Evolutionary conservation across 164 flowering plant species (phyloP).

Genomic region (Nelumbo lutea): DNA sequence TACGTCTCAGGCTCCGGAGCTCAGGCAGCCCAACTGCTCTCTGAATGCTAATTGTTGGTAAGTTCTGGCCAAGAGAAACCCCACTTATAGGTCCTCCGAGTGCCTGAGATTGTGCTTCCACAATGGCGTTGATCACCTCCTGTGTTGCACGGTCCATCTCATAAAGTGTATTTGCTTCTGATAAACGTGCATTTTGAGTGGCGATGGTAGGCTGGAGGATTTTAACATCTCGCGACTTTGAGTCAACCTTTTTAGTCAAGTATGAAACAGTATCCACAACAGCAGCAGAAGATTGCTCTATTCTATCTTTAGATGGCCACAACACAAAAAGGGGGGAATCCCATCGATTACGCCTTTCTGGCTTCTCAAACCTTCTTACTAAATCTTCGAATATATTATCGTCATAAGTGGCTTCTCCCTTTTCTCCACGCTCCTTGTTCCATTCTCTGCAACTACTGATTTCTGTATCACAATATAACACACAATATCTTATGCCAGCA

Average conservation of each 20-base stretch:
- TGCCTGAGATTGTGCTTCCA: slow-evolving; percentile 78
- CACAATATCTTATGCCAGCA: slow-evolving; percentile 86
- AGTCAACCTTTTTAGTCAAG: slow-evolving; percentile 73
- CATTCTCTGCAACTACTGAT: slow-evolving; percentile 63
- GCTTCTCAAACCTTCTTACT: slow-evolving; percentile 81
- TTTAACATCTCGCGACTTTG: slow-evolving; percentile 62
- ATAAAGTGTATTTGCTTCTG: slow-evolving; percentile 82
- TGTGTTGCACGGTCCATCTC: slow-evolving; percentile 92
- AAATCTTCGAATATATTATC: slow-evolving; percentile 85
- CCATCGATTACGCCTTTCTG: slow-evolving; percentile 86
- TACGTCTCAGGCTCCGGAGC: slow-evolving; percentile 74
- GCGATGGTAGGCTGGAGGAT: slow-evolving; percentile 92
- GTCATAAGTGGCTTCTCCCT: slow-evolving; percentile 49
- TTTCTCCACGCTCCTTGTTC: slow-evolving; percentile 65
- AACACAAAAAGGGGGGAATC: slow-evolving; percentile 93
- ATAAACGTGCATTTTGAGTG: slow-evolving; percentile 58
- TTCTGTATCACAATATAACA: slow-evolving; percentile 68
- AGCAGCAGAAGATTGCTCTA: slow-evolving; percentile 54
- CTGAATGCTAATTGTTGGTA: slow-evolving; percentile 51
- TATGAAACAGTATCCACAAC: slow-evolving; percentile 63
- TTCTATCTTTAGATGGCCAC: slow-evolving; percentile 56
- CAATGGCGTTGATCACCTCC: slow-evolving; percentile 70
- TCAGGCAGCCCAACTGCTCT: slow-evolving; percentile 83
- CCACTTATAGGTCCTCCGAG: slow-evolving; percentile 66
- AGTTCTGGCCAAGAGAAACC: slow-evolving; percentile 48